phyloP scores from a whole-genome alignment of 148 eudicot species.

The Diospyros lotus region DNA sequence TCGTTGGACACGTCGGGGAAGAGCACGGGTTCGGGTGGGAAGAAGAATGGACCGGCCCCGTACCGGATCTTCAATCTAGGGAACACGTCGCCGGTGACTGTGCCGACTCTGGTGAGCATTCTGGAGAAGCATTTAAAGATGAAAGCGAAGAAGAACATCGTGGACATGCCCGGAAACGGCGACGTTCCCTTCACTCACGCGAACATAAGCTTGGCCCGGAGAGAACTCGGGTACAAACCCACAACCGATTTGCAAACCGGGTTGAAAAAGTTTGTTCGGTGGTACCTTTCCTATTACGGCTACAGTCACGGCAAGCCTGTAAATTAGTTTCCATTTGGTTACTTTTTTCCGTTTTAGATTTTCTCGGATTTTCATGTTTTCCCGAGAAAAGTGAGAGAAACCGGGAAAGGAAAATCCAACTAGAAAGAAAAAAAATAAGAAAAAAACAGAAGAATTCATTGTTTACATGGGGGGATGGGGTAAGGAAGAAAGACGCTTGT shows the following conservation, averaged over 20 bases:
- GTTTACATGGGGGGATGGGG: slow-evolving; percentile 13
- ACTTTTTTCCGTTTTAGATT: slow-evolving; percentile 17
- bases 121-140: slow-evolving; percentile 60
- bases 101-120: slow-evolving; percentile 59
- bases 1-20: slow-evolving; percentile 55
- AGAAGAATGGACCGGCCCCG: slow-evolving; percentile 57
- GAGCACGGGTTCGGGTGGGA: slow-evolving; percentile 77
- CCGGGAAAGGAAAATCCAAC: slow-evolving; percentile 1
- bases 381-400: not conserved
- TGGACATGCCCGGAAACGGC: slow-evolving; percentile 83
- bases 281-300: slow-evolving; percentile 65
- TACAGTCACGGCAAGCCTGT: slow-evolving; percentile 47
- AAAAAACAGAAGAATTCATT: slow-evolving; percentile 1
- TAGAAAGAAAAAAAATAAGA: not conserved
- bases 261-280: slow-evolving; percentile 68
- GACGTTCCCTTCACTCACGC: slow-evolving; percentile 84
- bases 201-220: slow-evolving; percentile 52
- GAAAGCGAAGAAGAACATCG: slow-evolving; percentile 66
- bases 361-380: not conserved
- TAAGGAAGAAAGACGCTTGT: not conserved
- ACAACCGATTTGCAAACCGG: slow-evolving; percentile 80
- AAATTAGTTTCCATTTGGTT: slow-evolving; percentile 25
- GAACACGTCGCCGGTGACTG: slow-evolving; percentile 71
- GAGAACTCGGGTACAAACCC: slow-evolving; percentile 67
- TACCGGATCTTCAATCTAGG: slow-evolving; percentile 71